These are phyloP conservation scores for Penicillium hordei DNA, from an alignment of 2,329 filamentous ascomycete species.

Conservation along the genomic window DNA sequence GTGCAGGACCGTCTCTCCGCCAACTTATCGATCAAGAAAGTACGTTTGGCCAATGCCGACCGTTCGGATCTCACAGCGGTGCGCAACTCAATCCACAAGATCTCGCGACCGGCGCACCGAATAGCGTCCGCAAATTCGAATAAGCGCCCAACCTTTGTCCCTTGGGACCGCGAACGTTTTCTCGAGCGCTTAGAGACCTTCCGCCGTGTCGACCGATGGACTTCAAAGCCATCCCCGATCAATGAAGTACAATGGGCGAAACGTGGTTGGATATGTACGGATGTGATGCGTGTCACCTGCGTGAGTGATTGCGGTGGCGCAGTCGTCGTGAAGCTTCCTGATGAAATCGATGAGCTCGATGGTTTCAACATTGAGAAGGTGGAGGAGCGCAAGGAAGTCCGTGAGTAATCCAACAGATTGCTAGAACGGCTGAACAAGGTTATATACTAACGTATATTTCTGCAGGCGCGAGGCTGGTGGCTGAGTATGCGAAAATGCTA, in stretches of 20 bases:
- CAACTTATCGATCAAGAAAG: conserved; percentile 37
- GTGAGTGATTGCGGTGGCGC: conserved; percentile 77
- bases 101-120: conserved; percentile 28
- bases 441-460: conserved; percentile 17
- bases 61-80: conserved; percentile 22
- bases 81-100: conserved; percentile 28
- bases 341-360: conserved; percentile 60
- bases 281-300: conserved; percentile 80
- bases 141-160: conserved; percentile 70
- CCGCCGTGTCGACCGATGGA: conserved; percentile 87
- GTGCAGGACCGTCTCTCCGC: conserved; percentile 27
- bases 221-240: conserved; percentile 82
- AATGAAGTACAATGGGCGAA: conserved; percentile 95
- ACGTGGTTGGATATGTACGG: conserved; percentile 83
- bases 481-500: conserved; percentile 73
- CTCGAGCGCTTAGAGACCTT: conserved; percentile 81
- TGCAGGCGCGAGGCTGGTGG: conserved; percentile 64
- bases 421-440: neutral
- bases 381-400: conserved; percentile 44
- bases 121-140: conserved; percentile 36
- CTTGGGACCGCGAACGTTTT: conserved; percentile 80
- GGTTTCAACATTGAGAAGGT: conserved; percentile 45
- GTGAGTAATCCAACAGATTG: conserved; percentile 30
- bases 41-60: conserved; percentile 31
- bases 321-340: conserved; percentile 74